Evolutionary conservation across 805 yeast genomes (phyloP), one percentile per base, ranked within the genome.

Genomic region (Metschnikowia lunata): DNA sequence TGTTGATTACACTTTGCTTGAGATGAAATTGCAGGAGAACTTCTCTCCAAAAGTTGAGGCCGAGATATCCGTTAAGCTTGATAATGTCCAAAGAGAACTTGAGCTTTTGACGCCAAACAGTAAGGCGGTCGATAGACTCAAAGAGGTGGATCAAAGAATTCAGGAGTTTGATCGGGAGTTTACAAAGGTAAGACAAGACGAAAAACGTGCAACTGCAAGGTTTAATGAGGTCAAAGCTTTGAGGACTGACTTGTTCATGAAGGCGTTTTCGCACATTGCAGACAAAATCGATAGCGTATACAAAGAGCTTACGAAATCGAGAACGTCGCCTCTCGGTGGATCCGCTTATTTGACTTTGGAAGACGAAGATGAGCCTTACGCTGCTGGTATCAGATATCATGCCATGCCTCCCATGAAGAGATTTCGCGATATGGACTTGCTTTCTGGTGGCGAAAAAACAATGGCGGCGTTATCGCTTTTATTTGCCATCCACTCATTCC

Each of bases 341-440:
- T 82, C 93, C n/a, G 98, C 98, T 0, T 84, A 87, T 49, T 70
- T 93, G 45, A 83, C 91, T 0, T 64, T 89, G 31, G 96, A 88
- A 54, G 90, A 88, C 55, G 93, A 84, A 48, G 96, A 88, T 48
- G 96, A 87, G 54, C 97, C 98, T 4, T 93, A 83, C 56, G 63
- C 77, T 29, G 79, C 81, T 0, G 99, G 98, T 2, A 75, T 89
- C 36, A 85, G 81, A 54, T 93, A 88, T 56, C 93, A 88, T 62
- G 97, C 96, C 0, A 89, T 89, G 85, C 98, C 98, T 1, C 98
- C 98, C 8, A 77, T 86, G 79, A 93, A 93, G 58, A 74, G 97
- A 53, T 93, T 89, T 62, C 76, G 91, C 52, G 96, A 88, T 52
- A 89, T 93, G 88, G 95, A 88, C 46, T 77, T 86, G 44, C 72